phyloP scores from a whole-genome alignment of 768 basidiomycete species.

The Tephrocybe sp. region DNA sequence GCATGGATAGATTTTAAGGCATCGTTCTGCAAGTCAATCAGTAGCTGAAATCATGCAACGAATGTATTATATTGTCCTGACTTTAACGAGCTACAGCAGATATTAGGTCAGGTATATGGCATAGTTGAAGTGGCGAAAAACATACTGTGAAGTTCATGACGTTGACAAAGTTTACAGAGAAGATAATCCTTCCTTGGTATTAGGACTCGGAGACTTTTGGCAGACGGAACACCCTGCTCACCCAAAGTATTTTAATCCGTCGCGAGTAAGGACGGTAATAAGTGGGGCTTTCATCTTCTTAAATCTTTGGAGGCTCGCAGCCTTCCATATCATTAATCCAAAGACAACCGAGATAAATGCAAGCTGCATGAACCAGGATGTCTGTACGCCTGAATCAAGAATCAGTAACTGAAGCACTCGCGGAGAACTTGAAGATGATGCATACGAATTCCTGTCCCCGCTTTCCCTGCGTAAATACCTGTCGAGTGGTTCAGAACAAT shows the following conservation, averaged over 20 bases:
- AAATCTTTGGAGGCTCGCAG: constrained; percentile 4
- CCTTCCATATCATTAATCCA: constrained; percentile 17
- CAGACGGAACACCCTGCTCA: neutral
- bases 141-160: constrained; percentile 14
- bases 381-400: constrained; percentile 4
- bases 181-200: constrained; percentile 5
- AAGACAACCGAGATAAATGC: constrained; percentile 15
- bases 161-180: constrained; percentile 12
- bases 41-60: no score
- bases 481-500: neutral
- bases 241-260: constrained; percentile 16
- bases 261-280: constrained; percentile 10
- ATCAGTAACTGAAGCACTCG: neutral
- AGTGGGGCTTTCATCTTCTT: constrained; percentile 13
- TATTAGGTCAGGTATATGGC: neutral
- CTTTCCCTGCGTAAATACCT: constrained; percentile 15
- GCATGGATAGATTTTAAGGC: constrained; percentile 8
- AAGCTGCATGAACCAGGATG: constrained; percentile 16
- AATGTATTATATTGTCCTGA: neutral
- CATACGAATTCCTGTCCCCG: constrained; percentile 12
- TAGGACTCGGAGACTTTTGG: neutral
- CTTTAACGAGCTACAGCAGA: constrained; percentile 9
- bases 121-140: neutral
- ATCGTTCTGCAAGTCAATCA: neutral
- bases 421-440: neutral